These are phyloP conservation scores for Komagataea norvegica DNA, from an alignment of 1,139 yeast species.

Conservation along the genomic window DNA sequence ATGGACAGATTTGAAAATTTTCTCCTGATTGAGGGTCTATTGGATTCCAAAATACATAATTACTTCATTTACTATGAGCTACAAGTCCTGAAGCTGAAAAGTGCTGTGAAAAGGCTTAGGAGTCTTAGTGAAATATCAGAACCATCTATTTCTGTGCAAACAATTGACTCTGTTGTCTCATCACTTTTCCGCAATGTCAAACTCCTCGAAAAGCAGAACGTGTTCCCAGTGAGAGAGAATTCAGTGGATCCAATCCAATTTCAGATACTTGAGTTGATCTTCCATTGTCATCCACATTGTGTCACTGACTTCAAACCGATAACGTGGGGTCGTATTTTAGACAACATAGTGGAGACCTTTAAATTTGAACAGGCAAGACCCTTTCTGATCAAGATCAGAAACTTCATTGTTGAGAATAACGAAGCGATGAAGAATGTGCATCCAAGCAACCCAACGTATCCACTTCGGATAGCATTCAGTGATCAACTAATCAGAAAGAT, in stretches of 20 bases:
- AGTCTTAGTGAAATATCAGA: conserved; percentile 2
- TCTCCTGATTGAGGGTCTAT: conserved; percentile 9
- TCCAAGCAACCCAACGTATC: conserved; percentile 11
- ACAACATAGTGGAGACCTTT: conserved; percentile 1
- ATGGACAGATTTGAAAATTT: conserved; percentile 12
- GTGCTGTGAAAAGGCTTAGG: conserved; percentile 12
- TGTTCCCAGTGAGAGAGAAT: no score
- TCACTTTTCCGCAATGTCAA: conserved; percentile 3
- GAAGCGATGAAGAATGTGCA: not conserved
- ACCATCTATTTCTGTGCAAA: conserved; percentile 8
- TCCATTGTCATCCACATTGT: conserved; percentile 7
- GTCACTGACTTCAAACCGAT: conserved; percentile 6
- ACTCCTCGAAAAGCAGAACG: no score
- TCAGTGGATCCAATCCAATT: not conserved
- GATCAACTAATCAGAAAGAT: conserved; percentile 13
- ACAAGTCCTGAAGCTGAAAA: conserved; percentile 7
- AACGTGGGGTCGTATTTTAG: conserved; percentile 10
- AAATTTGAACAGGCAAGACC: conserved; percentile 2
- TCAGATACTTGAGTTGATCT: conserved; percentile 5
- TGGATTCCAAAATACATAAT: conserved; percentile 12
- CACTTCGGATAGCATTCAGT: conserved; percentile 15
- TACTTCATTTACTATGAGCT: conserved; percentile 16
- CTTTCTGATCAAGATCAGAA: conserved; percentile 7
- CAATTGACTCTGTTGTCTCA: conserved; percentile 9
- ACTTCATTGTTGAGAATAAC: not conserved